Conservation (phyloP, 2,329 filamentous ascomycete species). For the Talaromyces sp. region DNA sequence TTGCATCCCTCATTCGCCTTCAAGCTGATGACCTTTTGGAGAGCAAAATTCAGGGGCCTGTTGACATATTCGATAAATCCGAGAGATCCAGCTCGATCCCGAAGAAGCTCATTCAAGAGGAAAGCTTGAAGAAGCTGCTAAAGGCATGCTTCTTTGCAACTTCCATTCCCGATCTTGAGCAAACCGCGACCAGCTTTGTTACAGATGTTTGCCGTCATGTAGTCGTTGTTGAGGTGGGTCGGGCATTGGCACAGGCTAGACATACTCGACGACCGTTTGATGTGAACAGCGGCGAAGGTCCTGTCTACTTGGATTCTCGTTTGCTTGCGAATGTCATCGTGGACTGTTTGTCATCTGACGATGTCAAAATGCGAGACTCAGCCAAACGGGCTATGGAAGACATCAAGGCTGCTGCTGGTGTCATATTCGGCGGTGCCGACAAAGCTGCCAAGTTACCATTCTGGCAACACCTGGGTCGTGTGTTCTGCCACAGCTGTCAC, state of each 20-base stretch:
- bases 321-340: conserved; percentile 85
- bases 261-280: conserved; percentile 76
- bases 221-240: conserved; percentile 81
- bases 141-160: conserved; percentile 85
- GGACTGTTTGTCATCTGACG: conserved; percentile 84
- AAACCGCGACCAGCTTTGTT: conserved; percentile 71
- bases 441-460: conserved; percentile 75
- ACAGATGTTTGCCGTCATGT: conserved; percentile 84
- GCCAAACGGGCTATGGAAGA: conserved; percentile 75
- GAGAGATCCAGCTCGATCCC: conserved; percentile 78
- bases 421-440: conserved; percentile 72
- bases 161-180: conserved; percentile 74
- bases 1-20: conserved; percentile 76
- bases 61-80: conserved; percentile 65
- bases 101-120: conserved; percentile 83
- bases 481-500: conserved; percentile 91
- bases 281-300: conserved; percentile 79
- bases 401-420: conserved; percentile 70
- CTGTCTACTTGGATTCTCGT: conserved; percentile 79
- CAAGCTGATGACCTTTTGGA: conserved; percentile 82
- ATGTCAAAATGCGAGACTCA: conserved; percentile 72
- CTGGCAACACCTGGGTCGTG: conserved; percentile 76
- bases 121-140: conserved; percentile 76
- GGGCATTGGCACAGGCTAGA: conserved; percentile 75
- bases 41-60: conserved; percentile 67